Base-by-base conservation (phyloP, 2,329 filamentous ascomycete genomes). In the Xylariomycetidae sp. region DNA sequence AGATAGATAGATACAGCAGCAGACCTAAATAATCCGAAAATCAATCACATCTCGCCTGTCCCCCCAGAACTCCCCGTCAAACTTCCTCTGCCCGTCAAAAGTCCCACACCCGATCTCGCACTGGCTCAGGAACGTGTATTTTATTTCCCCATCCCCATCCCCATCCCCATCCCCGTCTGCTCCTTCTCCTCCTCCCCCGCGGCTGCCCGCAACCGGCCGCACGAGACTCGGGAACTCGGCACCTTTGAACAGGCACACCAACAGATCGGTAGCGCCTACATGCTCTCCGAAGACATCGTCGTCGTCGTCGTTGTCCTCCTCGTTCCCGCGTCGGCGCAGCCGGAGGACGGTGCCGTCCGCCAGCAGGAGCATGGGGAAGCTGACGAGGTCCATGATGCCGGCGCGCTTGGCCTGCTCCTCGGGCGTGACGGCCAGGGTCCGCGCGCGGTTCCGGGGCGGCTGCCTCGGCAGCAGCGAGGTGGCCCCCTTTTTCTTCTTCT, bases 221-320 rank as follows among this genome's bases (percentile, higher is more conserved):
- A 49, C 10, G 3, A 49, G 16, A 27, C 29, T 34, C 3, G 30
- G 29, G 2, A 14, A 2, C 4, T 2, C 8, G 6, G 39, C 33
- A 9, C 42, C 42, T 25, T 48, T 44, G n/a, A 49, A 45, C 3
- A 45, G 0, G 22, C 46, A 50, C n/a, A 50, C 11, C 4, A 48
- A 1, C n/a, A n/a, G n/a, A n/a, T n/a, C n/a, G n/a, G n/a, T n/a
- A n/a, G n/a, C n/a, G n/a, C n/a, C n/a, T n/a, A n/a, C n/a, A n/a
- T n/a, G n/a, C n/a, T n/a, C n/a, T n/a, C n/a, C n/a, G n/a, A n/a
- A n/a, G n/a, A n/a, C n/a, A n/a, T n/a, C n/a, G n/a, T n/a, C n/a
- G n/a, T n/a, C n/a, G 17, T 50, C 48, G 8, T 35, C 30, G 2
- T 29, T 13, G 16, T 17, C 17, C 12, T 45, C 30, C 3, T 40